phyloP scores from a whole-genome alignment of 1,139 yeast genomes.

The Arxiozyma bovina region DNA sequence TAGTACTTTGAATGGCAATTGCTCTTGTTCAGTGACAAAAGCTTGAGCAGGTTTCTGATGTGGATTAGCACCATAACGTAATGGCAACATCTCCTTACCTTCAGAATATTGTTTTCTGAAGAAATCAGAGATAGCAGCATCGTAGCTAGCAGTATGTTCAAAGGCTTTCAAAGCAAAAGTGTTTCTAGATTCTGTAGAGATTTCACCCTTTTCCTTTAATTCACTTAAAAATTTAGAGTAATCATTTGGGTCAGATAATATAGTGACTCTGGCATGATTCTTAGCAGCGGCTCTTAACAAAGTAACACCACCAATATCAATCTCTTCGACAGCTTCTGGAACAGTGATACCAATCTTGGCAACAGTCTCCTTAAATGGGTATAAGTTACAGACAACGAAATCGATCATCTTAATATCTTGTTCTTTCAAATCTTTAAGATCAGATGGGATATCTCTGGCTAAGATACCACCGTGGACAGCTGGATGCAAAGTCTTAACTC shows the following conservation, averaged over 20 bases:
- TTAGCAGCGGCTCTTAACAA: slow-evolving; percentile 96
- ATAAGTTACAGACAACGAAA: slow-evolving; percentile 91
- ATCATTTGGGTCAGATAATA: slow-evolving; percentile 87
- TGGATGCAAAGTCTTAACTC: slow-evolving; percentile 96
- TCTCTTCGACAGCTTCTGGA: slow-evolving; percentile 96
- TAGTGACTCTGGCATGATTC: slow-evolving; percentile 92
- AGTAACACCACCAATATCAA: slow-evolving; percentile 98
- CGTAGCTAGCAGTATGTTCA: slow-evolving; percentile 97
- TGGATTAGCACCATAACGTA: slow-evolving; percentile 98
- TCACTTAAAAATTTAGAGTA: slow-evolving; percentile 81
- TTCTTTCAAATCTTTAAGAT: slow-evolving; percentile 72
- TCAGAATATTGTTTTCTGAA: slow-evolving; percentile 96
- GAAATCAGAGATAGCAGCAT: slow-evolving; percentile 89
- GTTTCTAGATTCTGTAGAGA: slow-evolving; percentile 67
- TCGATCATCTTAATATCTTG: slow-evolving; percentile 94
- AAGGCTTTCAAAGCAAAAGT: slow-evolving; percentile 89
- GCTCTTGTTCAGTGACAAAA: slow-evolving; percentile 65
- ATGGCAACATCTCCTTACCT: slow-evolving; percentile 76
- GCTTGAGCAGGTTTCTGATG: slow-evolving; percentile 99
- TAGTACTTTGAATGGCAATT: slow-evolving; percentile 86
- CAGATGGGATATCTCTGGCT: slow-evolving; percentile 85
- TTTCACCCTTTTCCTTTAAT: slow-evolving; percentile 44
- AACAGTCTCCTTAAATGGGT: slow-evolving; percentile 96
- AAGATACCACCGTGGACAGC: slow-evolving; percentile 98
- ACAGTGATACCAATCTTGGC: slow-evolving; percentile 92